Evolutionary conservation across 805 yeast species (phyloP).

Genomic region (Yamadazyma ubonensis): DNA sequence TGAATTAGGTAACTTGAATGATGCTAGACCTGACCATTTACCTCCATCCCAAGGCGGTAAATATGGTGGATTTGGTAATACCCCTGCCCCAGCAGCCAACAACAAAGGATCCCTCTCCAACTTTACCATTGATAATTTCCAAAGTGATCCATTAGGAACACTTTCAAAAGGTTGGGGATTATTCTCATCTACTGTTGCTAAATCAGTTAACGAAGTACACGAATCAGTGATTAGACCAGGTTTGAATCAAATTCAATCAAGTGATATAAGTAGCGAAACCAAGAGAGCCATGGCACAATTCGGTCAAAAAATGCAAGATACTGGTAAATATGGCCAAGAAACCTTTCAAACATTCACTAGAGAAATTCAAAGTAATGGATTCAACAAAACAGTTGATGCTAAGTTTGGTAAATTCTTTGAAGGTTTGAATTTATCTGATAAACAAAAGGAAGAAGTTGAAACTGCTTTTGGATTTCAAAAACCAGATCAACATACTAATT

Average conservation of each 20-base stretch:
- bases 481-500: conserved; percentile 58
- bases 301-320: conserved; percentile 90
- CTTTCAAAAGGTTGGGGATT: conserved; percentile 92
- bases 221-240: conserved; percentile 92
- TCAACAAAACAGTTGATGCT: conserved; percentile 43
- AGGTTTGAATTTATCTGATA: conserved; percentile 42
- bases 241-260: conserved; percentile 68
- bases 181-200: conserved; percentile 79
- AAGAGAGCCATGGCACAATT: conserved; percentile 94
- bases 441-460: conserved; percentile 39
- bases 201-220: conserved; percentile 81
- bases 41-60: conserved; percentile 96
- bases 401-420: conserved; percentile 57
- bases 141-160: conserved; percentile 87
- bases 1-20: conserved; percentile 69
- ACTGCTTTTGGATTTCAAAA: conserved; percentile 67
- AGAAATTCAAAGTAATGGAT: conserved; percentile 39
- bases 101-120: conserved; percentile 47
- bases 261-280: conserved; percentile 80
- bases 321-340: conserved; percentile 72
- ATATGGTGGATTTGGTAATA: conserved; percentile 87
- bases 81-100: conserved; percentile 50
- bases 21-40: conserved; percentile 66
- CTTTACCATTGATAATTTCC: conserved; percentile 66
- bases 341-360: conserved; percentile 59